Evolutionary conservation across 352 stramenopile species (phyloP).

Genomic region (Globisporangium sylvaticum): DNA sequence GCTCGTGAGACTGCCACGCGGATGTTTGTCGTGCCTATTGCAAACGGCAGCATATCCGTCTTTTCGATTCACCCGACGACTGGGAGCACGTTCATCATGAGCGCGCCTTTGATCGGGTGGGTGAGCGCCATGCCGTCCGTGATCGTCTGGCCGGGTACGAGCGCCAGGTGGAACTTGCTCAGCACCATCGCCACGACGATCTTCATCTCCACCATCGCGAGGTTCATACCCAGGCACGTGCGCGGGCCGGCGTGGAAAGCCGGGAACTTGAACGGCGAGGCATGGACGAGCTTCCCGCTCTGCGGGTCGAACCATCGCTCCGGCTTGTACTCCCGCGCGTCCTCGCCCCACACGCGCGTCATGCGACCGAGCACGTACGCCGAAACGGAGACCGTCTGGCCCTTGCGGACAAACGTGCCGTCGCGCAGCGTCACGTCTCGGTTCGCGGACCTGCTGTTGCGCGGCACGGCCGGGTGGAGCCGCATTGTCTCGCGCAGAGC

Average conservation of each 20-base stretch:
- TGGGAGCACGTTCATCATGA: conserved; percentile 15
- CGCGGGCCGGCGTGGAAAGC: conserved; percentile 50
- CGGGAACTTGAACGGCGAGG: conserved; percentile 40
- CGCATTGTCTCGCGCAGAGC: conserved; percentile 34
- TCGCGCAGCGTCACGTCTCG: conserved; percentile 51
- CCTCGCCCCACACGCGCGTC: conserved; percentile 39
- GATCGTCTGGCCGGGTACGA: conserved; percentile 21
- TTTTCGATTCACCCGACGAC: background rate
- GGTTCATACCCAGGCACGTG: conserved; percentile 37
- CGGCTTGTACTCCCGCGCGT: conserved; percentile 39
- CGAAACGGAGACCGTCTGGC: conserved; percentile 31
- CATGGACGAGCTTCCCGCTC: conserved; percentile 23
- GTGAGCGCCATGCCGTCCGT: conserved; percentile 34
- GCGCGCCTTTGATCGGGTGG: conserved; percentile 27
- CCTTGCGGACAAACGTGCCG: conserved; percentile 38
- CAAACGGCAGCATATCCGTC: background rate
- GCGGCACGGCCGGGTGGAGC: conserved; percentile 27
- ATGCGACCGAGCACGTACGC: conserved; percentile 40
- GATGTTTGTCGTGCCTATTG: too few relatives aligned
- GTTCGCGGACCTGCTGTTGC: conserved; percentile 25
- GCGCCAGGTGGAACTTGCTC: conserved; percentile 29
- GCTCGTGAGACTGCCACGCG: too few relatives aligned
- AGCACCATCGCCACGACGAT: conserved; percentile 27
- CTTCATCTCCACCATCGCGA: conserved; percentile 16
- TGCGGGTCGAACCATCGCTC: conserved; percentile 40